Evolutionary conservation across 805 yeast genomes (phyloP).

Genomic region (Teunomyces kruisii): DNA sequence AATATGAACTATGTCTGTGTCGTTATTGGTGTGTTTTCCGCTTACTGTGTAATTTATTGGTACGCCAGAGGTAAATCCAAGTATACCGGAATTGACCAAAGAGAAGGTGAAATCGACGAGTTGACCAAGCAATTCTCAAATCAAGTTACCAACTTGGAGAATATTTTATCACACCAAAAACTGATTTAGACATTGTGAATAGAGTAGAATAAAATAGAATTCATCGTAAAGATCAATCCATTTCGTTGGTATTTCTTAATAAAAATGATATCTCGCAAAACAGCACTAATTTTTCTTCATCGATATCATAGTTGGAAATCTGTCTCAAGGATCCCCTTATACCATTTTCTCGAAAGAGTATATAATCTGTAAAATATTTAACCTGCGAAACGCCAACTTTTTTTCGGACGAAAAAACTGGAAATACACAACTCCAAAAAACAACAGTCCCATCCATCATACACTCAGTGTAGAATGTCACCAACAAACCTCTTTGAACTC

Average conservation of each 20-base stretch:
- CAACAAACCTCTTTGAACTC: constrained; percentile 1
- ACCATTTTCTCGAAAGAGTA: too few relatives aligned
- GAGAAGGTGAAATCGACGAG: constrained; percentile 18
- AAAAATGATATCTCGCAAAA: too few relatives aligned
- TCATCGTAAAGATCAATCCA: too few relatives aligned
- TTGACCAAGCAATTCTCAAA: constrained; percentile 24
- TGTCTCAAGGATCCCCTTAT: too few relatives aligned
- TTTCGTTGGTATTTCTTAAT: too few relatives aligned
- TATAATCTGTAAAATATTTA: background rate
- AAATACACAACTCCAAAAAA: background rate
- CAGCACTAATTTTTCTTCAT: too few relatives aligned
- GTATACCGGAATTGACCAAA: constrained; percentile 20
- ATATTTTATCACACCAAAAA: constrained; percentile 13
- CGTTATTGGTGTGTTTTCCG: constrained; percentile 44
- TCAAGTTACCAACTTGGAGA: constrained; percentile 23
- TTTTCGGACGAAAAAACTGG: background rate
- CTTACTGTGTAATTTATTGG: constrained; percentile 55
- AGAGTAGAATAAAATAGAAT: too few relatives aligned
- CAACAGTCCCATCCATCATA: background rate
- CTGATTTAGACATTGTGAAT: background rate
- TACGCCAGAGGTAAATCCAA: constrained; percentile 31
- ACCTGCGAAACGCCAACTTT: background rate
- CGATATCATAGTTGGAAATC: too few relatives aligned
- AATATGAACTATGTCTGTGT: constrained; percentile 69
- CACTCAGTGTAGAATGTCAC: background rate